These are phyloP conservation scores for Dothistroma septosporum DNA, from an alignment of 2,329 filamentous ascomycete species.

Conservation along the genomic window DNA sequence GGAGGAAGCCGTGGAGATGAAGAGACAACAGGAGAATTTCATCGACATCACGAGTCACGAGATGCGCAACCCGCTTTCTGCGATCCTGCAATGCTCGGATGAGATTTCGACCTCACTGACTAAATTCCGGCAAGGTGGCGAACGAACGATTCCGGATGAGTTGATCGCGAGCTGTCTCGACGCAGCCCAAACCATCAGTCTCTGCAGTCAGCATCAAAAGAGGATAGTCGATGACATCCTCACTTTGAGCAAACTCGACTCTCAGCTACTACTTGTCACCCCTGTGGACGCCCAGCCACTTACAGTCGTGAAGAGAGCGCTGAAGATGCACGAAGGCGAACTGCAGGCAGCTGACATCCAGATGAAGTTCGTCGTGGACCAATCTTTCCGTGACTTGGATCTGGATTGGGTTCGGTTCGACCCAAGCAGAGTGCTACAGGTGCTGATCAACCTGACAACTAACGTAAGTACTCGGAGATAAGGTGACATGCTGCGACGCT, in stretches of 20 bases:
- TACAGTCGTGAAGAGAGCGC: slow-evolving; percentile 59
- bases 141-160: slow-evolving; percentile 31
- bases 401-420: slow-evolving; percentile 70
- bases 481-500: no score
- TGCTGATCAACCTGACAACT: slow-evolving; percentile 69
- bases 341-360: slow-evolving; percentile 65
- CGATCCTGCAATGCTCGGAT: slow-evolving; percentile 71
- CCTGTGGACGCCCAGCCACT: slow-evolving; percentile 66
- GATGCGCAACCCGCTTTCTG: slow-evolving; percentile 66
- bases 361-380: slow-evolving; percentile 60
- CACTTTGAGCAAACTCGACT: slow-evolving; percentile 71
- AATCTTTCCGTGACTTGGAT: slow-evolving; percentile 55
- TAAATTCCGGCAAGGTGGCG: slow-evolving; percentile 45
- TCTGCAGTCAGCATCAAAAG: slow-evolving; percentile 77
- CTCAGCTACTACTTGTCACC: slow-evolving; percentile 67
- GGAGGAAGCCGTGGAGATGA: slow-evolving; percentile 76
- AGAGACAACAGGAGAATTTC: slow-evolving; percentile 60
- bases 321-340: slow-evolving; percentile 78
- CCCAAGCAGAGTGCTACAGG: slow-evolving; percentile 69
- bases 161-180: slow-evolving; percentile 62
- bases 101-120: slow-evolving; percentile 58
- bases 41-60: slow-evolving; percentile 43
- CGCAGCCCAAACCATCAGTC: slow-evolving; percentile 70
- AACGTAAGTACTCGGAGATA: not conserved
- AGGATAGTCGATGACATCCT: slow-evolving; percentile 72